A percentile compares a stretch with the other conserved stretches of the same genome.
phyloP scores from a whole-genome alignment of 2,329 filamentous ascomycete genomes.

The Penicillium brevicompactum region DNA sequence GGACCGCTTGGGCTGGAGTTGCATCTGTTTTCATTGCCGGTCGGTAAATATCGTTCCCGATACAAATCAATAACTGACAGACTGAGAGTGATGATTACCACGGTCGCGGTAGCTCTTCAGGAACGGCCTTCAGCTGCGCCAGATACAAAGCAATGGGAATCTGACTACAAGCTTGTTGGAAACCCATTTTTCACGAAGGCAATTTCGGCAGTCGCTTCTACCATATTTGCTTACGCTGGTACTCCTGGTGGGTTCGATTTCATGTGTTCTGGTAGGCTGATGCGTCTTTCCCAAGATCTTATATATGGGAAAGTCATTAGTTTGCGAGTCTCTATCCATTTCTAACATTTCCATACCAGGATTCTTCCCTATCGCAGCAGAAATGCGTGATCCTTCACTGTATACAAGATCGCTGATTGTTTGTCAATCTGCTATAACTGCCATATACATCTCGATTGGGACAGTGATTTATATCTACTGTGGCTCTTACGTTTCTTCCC shows the following conservation, averaged over 20 bases:
- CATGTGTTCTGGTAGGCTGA: no score
- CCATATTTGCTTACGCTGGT: slow-evolving; percentile 34
- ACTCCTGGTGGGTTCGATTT: slow-evolving; percentile 25
- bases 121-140: background rate
- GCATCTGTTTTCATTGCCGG: slow-evolving; percentile 17
- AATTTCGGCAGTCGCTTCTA: slow-evolving; percentile 32
- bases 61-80: background rate
- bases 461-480: slow-evolving; percentile 51
- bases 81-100: background rate
- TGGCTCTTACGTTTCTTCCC: slow-evolving; percentile 50
- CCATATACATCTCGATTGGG: slow-evolving; percentile 38
- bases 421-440: background rate
- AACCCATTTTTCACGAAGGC: slow-evolving; percentile 28
- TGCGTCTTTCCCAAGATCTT: no score
- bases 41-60: background rate
- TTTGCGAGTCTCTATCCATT: background rate
- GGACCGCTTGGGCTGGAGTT: slow-evolving; percentile 40
- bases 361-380: background rate
- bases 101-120: background rate
- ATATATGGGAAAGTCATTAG: no score
- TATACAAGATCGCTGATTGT: background rate
- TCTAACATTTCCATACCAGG: background rate
- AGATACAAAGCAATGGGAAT: background rate
- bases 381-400: background rate
- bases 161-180: slow-evolving; percentile 13